phyloP scores from a whole-genome alignment of 1,139 yeast genomes.

The Candida frijolesensis region DNA sequence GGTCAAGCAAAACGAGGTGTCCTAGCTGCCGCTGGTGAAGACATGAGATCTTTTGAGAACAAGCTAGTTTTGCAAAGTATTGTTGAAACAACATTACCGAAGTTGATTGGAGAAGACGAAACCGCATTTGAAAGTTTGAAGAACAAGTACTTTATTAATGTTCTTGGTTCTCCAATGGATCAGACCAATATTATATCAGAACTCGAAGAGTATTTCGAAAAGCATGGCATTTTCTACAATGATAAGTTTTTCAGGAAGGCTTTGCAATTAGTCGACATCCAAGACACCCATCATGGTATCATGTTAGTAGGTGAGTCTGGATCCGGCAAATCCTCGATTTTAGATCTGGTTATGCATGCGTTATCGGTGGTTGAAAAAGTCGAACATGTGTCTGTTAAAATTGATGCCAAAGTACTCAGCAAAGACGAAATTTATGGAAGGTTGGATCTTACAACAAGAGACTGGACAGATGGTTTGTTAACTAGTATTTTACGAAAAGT shows the following conservation, averaged over 20 bases:
- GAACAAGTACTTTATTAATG: constrained; percentile 26
- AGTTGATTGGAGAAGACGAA: constrained; percentile 57
- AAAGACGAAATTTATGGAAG: constrained; percentile 73
- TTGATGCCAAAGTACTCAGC: constrained; percentile 76
- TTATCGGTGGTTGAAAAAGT: constrained; percentile 35
- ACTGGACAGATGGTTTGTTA: constrained; percentile 91
- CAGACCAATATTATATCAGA: constrained; percentile 19
- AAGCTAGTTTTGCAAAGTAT: constrained; percentile 55
- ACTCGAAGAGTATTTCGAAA: constrained; percentile 17
- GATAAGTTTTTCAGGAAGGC: constrained; percentile 58
- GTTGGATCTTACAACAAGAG: constrained; percentile 76
- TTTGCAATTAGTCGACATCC: constrained; percentile 63
- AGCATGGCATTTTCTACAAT: constrained; percentile 27
- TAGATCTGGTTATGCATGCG: constrained; percentile 52
- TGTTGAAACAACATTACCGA: constrained; percentile 64
- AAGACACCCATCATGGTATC: constrained; percentile 72
- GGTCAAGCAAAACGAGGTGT: constrained; percentile 47
- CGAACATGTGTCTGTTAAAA: constrained; percentile 45
- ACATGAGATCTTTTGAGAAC: constrained; percentile 28
- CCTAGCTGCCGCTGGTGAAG: constrained; percentile 4
- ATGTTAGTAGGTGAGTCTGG: constrained; percentile 83
- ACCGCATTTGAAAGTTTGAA: constrained; percentile 34
- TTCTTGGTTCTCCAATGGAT: constrained; percentile 17
- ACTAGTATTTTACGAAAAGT: constrained; percentile 68
- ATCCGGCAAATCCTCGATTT: constrained; percentile 66